Evolutionary conservation across 179 eudicot species (phyloP).

Genomic region (Pouteria campechiana): DNA sequence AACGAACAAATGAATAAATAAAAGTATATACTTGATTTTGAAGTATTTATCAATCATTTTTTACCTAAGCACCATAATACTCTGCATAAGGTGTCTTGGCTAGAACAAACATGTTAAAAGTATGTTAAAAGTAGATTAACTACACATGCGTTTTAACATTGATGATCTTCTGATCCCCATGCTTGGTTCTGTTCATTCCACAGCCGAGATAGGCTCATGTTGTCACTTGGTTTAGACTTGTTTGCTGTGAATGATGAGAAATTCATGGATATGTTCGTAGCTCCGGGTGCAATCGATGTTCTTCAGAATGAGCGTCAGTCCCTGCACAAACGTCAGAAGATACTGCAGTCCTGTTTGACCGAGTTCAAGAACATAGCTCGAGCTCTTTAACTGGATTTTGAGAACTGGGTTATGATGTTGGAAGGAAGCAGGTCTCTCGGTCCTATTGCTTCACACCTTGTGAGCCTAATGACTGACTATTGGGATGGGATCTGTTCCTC

Average conservation of each 20-base stretch:
- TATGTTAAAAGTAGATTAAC: no score
- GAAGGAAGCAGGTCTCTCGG: neutral
- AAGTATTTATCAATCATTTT: no score
- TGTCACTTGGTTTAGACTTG: conserved; percentile 72
- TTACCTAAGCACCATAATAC: no score
- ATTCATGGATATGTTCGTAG: conserved; percentile 98
- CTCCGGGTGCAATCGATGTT: conserved; percentile 78
- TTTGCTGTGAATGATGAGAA: conserved; percentile 87
- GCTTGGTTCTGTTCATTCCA: conserved; percentile 2
- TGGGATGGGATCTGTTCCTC: no score
- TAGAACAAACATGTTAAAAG: no score
- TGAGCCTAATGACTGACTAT: neutral
- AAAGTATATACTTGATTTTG: no score
- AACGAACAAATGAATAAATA: no score
- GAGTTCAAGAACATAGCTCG: conserved; percentile 83
- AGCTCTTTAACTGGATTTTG: conserved; percentile 57
- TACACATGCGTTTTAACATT: no score
- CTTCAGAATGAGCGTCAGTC: conserved; percentile 69
- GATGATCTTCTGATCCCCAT: neutral
- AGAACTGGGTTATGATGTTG: no score
- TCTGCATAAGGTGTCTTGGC: no score
- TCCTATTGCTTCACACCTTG: neutral
- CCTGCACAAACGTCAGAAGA: conserved; percentile 87
- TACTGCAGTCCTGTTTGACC: conserved; percentile 69
- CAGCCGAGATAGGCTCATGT: conserved; percentile 81